Evolutionary conservation across 306 rosid species (phyloP), one percentile per base, ranked within the genome.

Genomic region (Citrullus amarus): DNA sequence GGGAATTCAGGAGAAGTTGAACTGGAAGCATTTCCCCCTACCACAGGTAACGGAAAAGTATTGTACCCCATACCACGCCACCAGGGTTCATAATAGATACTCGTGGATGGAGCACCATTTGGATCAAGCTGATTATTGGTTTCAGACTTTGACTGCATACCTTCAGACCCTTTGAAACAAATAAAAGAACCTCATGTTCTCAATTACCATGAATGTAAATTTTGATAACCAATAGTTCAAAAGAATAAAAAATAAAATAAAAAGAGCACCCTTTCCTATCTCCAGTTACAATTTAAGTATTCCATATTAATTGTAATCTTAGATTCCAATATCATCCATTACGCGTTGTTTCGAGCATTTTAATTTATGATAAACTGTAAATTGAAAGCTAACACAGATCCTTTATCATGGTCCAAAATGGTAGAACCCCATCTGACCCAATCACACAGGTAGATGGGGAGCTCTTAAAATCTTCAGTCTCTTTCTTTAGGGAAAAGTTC

Each of bases 11-110:
- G 81, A 12, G 91, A 89, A 72, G 99, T 86, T 6, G 97, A 91
- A 86, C 87, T 86, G 82, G 93, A 82, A 6, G 80, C 82, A 78
- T 87, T 91, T 39, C 87, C 82, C 74, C 82, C 90, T n/a, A 89
- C 76, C 82, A 83, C 32, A 25, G 87, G 73, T 70, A 85, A 87
- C 15, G 87, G 73, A 54, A 84, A 66, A 59, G 92, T 86, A 81
- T 87, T 90, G 87, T 86, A 89, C 36, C 90, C 97, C 75, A 46
- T 78, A 56, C 79, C 86, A 46, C 89, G 93, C 96, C 97, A 95
- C 99, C 99, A 95, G 59, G 96, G 97, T 84, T 95, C 97, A 30
- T 84, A 53, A 83, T 84, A 92, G 82, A 85, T 88, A 83, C 70
- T 55, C 28, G 81, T 28, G 2, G 90, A 87, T 34, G 87, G 89